phyloP scores from a whole-genome alignment of 2,329 filamentous ascomycete species.

The Tolypocladium tundrense region DNA sequence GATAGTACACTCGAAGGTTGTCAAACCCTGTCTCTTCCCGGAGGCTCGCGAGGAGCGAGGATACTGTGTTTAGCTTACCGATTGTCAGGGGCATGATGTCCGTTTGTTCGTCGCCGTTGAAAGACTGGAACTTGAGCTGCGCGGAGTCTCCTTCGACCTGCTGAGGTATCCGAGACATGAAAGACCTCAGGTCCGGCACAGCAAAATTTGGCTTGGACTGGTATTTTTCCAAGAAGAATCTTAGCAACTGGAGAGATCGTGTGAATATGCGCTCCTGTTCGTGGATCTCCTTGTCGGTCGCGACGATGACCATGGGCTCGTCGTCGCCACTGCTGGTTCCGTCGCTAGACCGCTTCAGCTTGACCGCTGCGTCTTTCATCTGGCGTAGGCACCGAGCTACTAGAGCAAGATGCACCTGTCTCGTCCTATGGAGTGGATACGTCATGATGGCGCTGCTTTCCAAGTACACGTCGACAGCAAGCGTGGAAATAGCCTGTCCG shows the following conservation, averaged over 20 bases:
- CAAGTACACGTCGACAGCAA: slow-evolving; percentile 64
- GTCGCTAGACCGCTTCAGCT: slow-evolving; percentile 38
- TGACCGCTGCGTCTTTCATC: slow-evolving; percentile 49
- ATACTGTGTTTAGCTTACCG: slow-evolving; percentile 59
- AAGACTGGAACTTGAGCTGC: slow-evolving; percentile 64
- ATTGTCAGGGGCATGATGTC: slow-evolving; percentile 54
- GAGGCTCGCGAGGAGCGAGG: slow-evolving; percentile 58
- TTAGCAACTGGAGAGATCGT: slow-evolving; percentile 58
- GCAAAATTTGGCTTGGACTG: slow-evolving; percentile 51
- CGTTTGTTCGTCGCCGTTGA: slow-evolving; percentile 49
- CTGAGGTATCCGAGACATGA: slow-evolving; percentile 40
- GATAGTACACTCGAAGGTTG: slow-evolving; percentile 63
- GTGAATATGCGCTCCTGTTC: slow-evolving; percentile 51
- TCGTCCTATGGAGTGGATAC: slow-evolving; percentile 38
- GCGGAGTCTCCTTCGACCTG: slow-evolving; percentile 52
- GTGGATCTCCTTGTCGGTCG: slow-evolving; percentile 34
- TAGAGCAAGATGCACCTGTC: slow-evolving; percentile 55
- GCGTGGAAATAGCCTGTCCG: slow-evolving; percentile 53
- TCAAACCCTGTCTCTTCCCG: slow-evolving; percentile 63
- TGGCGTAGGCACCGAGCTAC: slow-evolving; percentile 65
- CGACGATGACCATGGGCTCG: slow-evolving; percentile 42
- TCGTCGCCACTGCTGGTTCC: slow-evolving; percentile 32
- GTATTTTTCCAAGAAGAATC: slow-evolving; percentile 55
- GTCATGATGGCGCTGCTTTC: slow-evolving; percentile 39
- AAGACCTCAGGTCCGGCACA: slow-evolving; percentile 43